These are phyloP conservation scores for Ophioceras dolichostomum DNA, from an alignment of 2,329 filamentous ascomycete genomes.

Conservation along the genomic window DNA sequence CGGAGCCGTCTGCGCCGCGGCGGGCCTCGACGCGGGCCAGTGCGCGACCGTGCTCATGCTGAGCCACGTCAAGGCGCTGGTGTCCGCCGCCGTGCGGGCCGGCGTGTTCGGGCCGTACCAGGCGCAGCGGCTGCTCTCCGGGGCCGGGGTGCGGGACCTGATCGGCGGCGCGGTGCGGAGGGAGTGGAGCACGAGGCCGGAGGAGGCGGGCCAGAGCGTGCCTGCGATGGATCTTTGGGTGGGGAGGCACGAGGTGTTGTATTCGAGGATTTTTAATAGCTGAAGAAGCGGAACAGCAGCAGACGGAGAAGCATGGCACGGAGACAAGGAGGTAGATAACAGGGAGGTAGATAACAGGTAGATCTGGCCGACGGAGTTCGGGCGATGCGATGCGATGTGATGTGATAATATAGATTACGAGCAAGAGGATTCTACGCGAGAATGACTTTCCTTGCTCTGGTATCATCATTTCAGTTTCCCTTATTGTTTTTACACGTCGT, in stretches of 20 bases:
- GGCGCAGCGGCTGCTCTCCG: constrained; percentile 60
- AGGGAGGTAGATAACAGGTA: too few species aligned
- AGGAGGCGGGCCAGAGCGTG: constrained; percentile 62
- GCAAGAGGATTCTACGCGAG: too few species aligned
- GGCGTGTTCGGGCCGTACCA: constrained; percentile 73
- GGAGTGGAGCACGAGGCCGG: constrained; percentile 45
- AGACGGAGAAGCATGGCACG: too few species aligned
- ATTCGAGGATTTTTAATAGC: constrained; percentile 80
- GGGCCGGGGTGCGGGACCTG: constrained; percentile 39
- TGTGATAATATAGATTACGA: too few species aligned
- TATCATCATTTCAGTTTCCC: too few species aligned
- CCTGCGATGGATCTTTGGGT: constrained; percentile 75
- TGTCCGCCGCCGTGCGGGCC: constrained; percentile 65
- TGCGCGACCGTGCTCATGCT: constrained; percentile 66
- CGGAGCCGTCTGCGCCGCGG: constrained; percentile 51
- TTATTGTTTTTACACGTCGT: too few species aligned
- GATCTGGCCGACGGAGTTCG: too few species aligned
- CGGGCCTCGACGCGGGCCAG: constrained; percentile 47
- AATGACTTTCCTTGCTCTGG: too few species aligned
- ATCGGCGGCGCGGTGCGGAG: constrained; percentile 45
- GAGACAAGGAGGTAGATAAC: too few species aligned
- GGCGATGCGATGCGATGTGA: too few species aligned
- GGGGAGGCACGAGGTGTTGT: constrained; percentile 69
- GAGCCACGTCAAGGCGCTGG: constrained; percentile 62
- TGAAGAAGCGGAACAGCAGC: too few species aligned